phyloP scores from a whole-genome alignment of 306 rosid species.

The Abrus pulchellus region DNA sequence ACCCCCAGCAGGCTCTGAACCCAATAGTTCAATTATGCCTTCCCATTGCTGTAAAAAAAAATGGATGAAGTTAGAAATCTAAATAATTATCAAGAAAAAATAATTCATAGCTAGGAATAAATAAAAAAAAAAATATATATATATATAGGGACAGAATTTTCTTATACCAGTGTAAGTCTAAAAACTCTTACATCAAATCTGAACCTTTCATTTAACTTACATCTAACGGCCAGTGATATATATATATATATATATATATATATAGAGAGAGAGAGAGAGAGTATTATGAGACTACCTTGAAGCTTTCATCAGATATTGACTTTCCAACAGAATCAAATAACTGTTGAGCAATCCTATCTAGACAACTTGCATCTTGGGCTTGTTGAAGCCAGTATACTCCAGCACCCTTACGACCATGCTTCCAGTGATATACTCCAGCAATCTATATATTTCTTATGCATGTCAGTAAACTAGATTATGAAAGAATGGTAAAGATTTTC shows the following conservation, averaged over 20 bases:
- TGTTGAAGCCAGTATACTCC: constrained; percentile 97
- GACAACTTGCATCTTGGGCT: constrained; percentile 83
- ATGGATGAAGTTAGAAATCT: constrained; percentile 27
- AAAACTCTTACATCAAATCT: too few species aligned
- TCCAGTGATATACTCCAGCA: constrained; percentile 94
- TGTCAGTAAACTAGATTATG: constrained; percentile 32
- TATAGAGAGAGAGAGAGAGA: too few species aligned
- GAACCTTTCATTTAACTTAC: too few species aligned
- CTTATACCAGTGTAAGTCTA: too few species aligned
- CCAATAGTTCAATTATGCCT: constrained; percentile 91
- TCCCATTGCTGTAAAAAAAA: constrained; percentile 85
- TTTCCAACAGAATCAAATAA: constrained; percentile 93
- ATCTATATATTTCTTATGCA: constrained; percentile 58
- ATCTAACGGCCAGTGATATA: too few species aligned
- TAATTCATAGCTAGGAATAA: constrained; percentile 1
- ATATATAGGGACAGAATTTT: too few species aligned
- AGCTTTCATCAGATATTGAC: constrained; percentile 92
- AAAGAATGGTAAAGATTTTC: constrained; percentile 7
- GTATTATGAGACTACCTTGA: constrained; percentile 64
- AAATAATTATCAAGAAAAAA: constrained; percentile 33
- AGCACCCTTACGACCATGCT: constrained; percentile 91
- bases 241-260: background rate
- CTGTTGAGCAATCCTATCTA: constrained; percentile 85
- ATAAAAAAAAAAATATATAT: too few species aligned
- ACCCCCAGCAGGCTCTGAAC: constrained; percentile 91